Conservation (phyloP, 108 stramenopile genomes). For the Nannochloropsis salina region DNA sequence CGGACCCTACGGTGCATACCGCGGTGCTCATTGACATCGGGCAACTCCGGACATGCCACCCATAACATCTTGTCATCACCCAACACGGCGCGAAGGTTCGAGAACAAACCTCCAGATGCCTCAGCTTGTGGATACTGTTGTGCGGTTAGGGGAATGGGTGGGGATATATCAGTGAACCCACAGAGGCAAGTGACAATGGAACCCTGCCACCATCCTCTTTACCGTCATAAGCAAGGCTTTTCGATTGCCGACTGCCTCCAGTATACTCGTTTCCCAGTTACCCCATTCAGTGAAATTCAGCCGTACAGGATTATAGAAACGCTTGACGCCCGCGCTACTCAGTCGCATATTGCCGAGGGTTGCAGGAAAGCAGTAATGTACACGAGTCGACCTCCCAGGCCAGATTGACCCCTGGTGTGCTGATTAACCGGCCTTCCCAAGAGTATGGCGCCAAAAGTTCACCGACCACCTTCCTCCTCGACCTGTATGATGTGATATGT, state of each 20-base stretch:
- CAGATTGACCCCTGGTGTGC: too few species aligned
- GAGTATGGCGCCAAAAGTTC: too few species aligned
- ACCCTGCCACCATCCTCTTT: not conserved
- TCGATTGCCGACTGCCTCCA: slow-evolving; percentile 1
- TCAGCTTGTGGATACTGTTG: slow-evolving; percentile 15
- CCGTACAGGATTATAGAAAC: not conserved
- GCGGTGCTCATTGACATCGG: not conserved
- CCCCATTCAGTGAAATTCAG: not conserved
- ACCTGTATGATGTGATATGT: too few species aligned
- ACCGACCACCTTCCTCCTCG: too few species aligned
- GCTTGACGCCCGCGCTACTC: slow-evolving; percentile 6
- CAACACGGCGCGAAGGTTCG: not conserved
- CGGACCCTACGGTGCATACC: not conserved
- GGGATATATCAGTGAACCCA: not conserved
- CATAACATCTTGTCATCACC: slow-evolving; percentile 17
- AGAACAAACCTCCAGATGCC: not conserved
- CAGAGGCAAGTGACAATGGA: not conserved
- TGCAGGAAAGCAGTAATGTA: too few species aligned
- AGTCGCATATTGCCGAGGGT: not conserved
- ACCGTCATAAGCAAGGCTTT: not conserved
- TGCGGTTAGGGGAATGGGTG: not conserved
- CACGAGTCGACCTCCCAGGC: too few species aligned
- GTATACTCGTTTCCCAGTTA: not conserved
- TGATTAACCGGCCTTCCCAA: too few species aligned
- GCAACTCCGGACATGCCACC: not conserved